phyloP scores from a whole-genome alignment of 2,329 filamentous ascomycete species.

The Mycosphaerella arachidis region DNA sequence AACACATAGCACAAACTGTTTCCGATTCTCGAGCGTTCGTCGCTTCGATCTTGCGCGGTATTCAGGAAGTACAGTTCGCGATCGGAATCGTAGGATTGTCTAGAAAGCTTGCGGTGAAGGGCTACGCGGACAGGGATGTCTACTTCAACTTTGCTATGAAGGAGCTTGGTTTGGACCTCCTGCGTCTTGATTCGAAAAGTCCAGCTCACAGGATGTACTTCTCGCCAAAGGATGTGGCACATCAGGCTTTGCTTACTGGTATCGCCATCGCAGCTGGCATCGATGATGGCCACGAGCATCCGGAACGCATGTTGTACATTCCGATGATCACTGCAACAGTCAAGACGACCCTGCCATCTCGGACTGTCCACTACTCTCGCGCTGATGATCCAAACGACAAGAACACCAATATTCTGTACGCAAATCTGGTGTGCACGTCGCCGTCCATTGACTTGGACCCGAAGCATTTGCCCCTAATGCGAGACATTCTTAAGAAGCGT shows the following conservation, averaged over 20 bases:
- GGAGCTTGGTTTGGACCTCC: slow-evolving; percentile 87
- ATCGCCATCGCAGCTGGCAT: slow-evolving; percentile 88
- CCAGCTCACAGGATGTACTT: slow-evolving; percentile 99
- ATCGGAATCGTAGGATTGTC: slow-evolving; percentile 86
- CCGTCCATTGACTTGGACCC: slow-evolving; percentile 91
- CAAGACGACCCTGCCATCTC: slow-evolving; percentile 89
- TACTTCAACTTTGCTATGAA: slow-evolving; percentile 90
- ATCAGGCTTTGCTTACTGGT: slow-evolving; percentile 87
- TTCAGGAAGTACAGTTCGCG: slow-evolving; percentile 94
- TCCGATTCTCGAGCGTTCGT: slow-evolving; percentile 91
- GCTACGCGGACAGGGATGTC: slow-evolving; percentile 64
- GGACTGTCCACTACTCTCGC: slow-evolving; percentile 76
- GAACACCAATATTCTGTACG: slow-evolving; percentile 93
- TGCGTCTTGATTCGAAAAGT: slow-evolving; percentile 85
- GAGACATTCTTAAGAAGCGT: slow-evolving; percentile 62
- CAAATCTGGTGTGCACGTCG: slow-evolving; percentile 92
- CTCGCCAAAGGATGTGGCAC: slow-evolving; percentile 82
- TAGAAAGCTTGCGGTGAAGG: slow-evolving; percentile 67
- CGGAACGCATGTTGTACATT: slow-evolving; percentile 84
- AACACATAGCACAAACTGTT: slow-evolving; percentile 72
- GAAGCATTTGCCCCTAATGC: slow-evolving; percentile 78
- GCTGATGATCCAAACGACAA: slow-evolving; percentile 68
- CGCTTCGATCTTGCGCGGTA: slow-evolving; percentile 81
- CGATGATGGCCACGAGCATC: slow-evolving; percentile 80
- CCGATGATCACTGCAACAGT: slow-evolving; percentile 96